Conservation (phyloP, 305 asterid species). For the Stenogyne calaminthoides region DNA sequence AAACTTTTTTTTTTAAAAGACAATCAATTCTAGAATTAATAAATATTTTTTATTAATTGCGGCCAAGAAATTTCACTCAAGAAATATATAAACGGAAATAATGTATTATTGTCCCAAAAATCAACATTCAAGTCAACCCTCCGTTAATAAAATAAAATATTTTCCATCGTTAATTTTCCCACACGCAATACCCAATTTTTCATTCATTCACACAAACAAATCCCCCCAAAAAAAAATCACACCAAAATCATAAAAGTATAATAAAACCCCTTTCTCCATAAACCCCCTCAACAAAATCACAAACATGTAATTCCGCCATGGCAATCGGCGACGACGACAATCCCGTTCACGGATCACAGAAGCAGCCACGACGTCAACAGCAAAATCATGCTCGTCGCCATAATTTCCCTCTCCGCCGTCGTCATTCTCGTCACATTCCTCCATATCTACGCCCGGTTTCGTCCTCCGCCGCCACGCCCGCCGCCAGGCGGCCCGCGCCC, state of each 20-base stretch:
- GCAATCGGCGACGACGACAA: constrained; percentile 29
- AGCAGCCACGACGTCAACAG: constrained; percentile 34
- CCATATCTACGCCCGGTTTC: constrained; percentile 52
- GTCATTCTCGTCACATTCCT: constrained; percentile 46
- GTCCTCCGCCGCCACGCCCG: constrained; percentile 68
- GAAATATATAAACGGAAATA: too few relatives aligned
- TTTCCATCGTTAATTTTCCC: not conserved
- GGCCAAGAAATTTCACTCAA: not conserved
- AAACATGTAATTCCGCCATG: constrained; percentile 24
- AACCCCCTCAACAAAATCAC: not conserved
- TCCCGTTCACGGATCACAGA: not conserved
- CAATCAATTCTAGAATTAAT: too few relatives aligned
- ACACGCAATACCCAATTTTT: constrained; percentile 10
- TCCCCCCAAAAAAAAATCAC: not conserved
- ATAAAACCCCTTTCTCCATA: not conserved
- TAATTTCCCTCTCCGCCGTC: constrained; percentile 45
- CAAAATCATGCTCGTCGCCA: constrained; percentile 53
- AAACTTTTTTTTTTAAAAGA: too few relatives aligned
- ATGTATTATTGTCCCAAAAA: not conserved
- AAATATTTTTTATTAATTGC: too few relatives aligned
- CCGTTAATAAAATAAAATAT: constrained; percentile 24
- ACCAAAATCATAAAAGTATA: not conserved
- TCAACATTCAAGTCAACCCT: constrained; percentile 34
- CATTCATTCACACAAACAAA: not conserved
- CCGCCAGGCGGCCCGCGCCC: constrained; percentile 45